Conservation (phyloP, 2,329 filamentous ascomycete species). For the Claviceps monticola region DNA sequence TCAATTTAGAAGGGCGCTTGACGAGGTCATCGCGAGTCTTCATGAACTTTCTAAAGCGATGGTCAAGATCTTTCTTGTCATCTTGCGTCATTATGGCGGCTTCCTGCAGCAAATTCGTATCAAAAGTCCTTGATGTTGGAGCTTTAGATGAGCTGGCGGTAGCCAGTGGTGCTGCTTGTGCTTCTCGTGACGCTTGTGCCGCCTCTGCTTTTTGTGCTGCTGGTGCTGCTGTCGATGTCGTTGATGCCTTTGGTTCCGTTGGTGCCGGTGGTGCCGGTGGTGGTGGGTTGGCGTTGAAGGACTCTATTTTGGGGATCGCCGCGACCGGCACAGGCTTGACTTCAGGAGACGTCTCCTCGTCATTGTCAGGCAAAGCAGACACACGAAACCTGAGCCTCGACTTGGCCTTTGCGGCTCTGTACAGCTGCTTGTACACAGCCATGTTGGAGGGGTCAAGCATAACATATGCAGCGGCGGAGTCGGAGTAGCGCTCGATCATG, state of each 20-base stretch:
- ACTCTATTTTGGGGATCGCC: not conserved
- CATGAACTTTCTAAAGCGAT: slow-evolving; percentile 14
- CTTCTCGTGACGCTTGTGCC: too few relatives aligned
- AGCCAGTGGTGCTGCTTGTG: slow-evolving; percentile 2
- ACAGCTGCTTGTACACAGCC: slow-evolving; percentile 89
- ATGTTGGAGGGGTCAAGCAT: slow-evolving; percentile 63
- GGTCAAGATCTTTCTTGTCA: slow-evolving; percentile 14
- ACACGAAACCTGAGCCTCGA: slow-evolving; percentile 86
- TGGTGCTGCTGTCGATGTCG: too few relatives aligned
- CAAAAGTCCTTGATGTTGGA: slow-evolving; percentile 15
- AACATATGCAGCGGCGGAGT: slow-evolving; percentile 74
- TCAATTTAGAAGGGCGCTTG: slow-evolving; percentile 3
- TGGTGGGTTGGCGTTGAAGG: slow-evolving; percentile 7
- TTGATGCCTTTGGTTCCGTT: too few relatives aligned
- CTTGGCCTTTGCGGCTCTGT: slow-evolving; percentile 94
- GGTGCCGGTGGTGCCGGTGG: not conserved
- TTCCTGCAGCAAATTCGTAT: slow-evolving; percentile 14
- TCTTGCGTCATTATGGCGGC: slow-evolving; percentile 14
- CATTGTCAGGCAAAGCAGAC: slow-evolving; percentile 28
- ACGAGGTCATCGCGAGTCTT: slow-evolving; percentile 10
- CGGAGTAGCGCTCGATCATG: slow-evolving; percentile 84
- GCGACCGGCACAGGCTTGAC: slow-evolving; percentile 24
- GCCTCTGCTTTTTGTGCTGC: too few relatives aligned
- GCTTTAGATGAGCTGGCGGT: slow-evolving; percentile 7
- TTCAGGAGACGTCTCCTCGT: slow-evolving; percentile 19